Evolutionary conservation across 2,329 filamentous ascomycete genomes (phyloP).

Genomic region (Arachnopeziza araneosa): DNA sequence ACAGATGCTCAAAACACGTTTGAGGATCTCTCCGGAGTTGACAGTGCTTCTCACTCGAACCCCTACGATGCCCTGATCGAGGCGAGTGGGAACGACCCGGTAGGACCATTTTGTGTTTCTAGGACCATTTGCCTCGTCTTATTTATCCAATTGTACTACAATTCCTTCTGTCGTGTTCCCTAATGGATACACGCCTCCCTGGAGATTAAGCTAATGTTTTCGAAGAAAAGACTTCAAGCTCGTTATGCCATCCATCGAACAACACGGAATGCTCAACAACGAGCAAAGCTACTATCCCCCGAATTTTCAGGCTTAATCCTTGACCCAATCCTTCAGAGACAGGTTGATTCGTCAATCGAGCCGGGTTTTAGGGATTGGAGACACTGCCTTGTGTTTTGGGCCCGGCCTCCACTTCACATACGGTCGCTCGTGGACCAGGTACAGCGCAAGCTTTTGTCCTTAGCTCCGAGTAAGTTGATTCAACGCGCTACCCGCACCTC

Average conservation of each 20-base stretch:
- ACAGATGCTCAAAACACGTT: slow-evolving; percentile 29
- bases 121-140: background rate
- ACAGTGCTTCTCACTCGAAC: slow-evolving; percentile 25
- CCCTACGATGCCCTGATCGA: slow-evolving; percentile 32
- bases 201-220: background rate
- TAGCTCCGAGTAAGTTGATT: slow-evolving; percentile 60
- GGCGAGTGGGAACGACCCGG: slow-evolving; percentile 29
- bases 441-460: slow-evolving; percentile 58
- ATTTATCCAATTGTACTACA: background rate
- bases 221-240: slow-evolving; percentile 25
- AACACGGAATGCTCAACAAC: slow-evolving; percentile 71
- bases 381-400: slow-evolving; percentile 85
- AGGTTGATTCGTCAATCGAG: slow-evolving; percentile 58
- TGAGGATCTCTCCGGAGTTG: slow-evolving; percentile 30
- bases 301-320: slow-evolving; percentile 67
- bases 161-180: background rate
- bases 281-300: slow-evolving; percentile 61
- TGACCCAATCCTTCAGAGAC: slow-evolving; percentile 67
- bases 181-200: background rate
- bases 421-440: slow-evolving; percentile 61
- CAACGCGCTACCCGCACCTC: background rate
- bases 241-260: slow-evolving; percentile 67
- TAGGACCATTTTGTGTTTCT: slow-evolving; percentile 9
- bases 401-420: slow-evolving; percentile 69
- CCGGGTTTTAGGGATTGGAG: slow-evolving; percentile 69